These are phyloP conservation scores for Tricholoma matsutake DNA, from an alignment of 768 basidiomycete genomes.

Conservation along the genomic window DNA sequence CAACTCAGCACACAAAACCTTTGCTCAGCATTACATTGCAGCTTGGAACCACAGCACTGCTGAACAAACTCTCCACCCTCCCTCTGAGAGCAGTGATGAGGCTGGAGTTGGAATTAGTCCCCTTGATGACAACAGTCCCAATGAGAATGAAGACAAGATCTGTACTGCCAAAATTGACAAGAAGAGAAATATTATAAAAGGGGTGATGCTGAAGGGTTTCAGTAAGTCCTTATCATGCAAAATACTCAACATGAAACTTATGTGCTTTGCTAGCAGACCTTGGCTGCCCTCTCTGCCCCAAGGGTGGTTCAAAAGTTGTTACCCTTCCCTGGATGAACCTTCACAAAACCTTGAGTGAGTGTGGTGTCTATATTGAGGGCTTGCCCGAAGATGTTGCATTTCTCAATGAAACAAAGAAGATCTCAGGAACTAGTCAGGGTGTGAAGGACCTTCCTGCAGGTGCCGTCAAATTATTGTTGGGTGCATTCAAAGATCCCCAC, in stretches of 20 bases:
- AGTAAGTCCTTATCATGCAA: background rate
- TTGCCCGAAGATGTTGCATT: no score
- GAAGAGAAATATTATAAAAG: slow-evolving; percentile 1
- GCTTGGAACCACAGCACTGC: background rate
- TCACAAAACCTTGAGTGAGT: background rate
- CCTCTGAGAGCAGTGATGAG: background rate
- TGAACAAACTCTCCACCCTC: background rate
- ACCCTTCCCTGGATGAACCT: no score
- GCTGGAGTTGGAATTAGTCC: background rate
- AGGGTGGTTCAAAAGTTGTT: background rate
- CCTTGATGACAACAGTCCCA: background rate
- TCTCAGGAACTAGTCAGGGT: background rate
- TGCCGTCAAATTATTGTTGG: background rate
- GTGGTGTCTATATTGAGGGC: background rate
- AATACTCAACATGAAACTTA: background rate
- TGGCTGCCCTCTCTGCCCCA: background rate
- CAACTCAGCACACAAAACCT: background rate
- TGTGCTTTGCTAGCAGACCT: background rate
- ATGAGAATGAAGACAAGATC: background rate
- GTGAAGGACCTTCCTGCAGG: background rate
- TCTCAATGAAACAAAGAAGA: background rate
- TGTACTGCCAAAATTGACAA: background rate
- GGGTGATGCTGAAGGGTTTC: background rate
- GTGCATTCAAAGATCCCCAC: background rate
- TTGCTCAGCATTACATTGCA: background rate